Evolutionary conservation across 2,329 filamentous ascomycete species (phyloP).

Genomic region (Colletotrichum sublineola): DNA sequence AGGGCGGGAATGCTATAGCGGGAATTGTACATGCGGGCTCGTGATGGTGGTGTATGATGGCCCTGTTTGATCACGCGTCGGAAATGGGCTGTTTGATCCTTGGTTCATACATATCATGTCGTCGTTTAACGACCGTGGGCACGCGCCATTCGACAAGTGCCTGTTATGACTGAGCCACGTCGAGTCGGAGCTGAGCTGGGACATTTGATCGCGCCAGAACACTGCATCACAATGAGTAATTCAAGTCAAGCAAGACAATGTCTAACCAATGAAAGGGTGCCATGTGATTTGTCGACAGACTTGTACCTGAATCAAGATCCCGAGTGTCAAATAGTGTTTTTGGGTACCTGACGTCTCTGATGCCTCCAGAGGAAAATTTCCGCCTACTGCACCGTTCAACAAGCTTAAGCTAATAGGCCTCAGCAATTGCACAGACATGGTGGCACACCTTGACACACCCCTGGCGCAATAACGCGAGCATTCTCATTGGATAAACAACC

Average conservation of each 20-base stretch:
- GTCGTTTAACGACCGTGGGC: neutral
- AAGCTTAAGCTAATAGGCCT: conserved; percentile 10
- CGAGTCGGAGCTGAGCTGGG: neutral
- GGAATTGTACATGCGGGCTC: neutral
- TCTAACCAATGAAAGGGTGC: neutral
- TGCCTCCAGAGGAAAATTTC: neutral
- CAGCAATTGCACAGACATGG: conserved; percentile 6
- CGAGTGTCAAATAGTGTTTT: neutral
- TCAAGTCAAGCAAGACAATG: neutral
- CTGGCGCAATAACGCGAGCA: neutral
- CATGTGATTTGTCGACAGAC: neutral
- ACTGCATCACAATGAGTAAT: neutral
- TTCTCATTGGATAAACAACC: neutral
- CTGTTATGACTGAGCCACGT: neutral
- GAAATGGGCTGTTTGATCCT: neutral
- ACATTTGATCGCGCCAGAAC: neutral
- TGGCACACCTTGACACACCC: neutral
- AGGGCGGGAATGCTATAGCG: neutral
- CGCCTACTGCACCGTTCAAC: neutral
- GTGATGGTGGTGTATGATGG: neutral
- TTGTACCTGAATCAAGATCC: neutral
- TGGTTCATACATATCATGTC: neutral
- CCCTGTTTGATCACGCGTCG: neutral
- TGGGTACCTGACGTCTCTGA: conserved; percentile 9
- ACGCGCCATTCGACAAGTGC: neutral